Conservation (phyloP, 495 filamentous ascomycete genomes). For the Usnea hakonensis region DNA sequence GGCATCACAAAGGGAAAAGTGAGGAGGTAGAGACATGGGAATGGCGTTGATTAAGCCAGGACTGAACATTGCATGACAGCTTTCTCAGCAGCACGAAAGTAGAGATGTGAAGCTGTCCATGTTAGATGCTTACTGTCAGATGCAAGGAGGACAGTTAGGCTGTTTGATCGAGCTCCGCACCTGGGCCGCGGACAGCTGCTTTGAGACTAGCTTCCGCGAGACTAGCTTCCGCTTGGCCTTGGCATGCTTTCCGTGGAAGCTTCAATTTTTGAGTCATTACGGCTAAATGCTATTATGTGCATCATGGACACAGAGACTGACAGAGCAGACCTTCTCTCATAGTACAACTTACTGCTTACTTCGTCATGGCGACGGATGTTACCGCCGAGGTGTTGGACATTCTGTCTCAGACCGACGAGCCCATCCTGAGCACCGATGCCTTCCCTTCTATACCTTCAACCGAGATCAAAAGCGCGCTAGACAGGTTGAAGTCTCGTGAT, state of each 20-base stretch:
- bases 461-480: constrained; percentile 76
- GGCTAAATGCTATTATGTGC: neutral
- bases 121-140: neutral
- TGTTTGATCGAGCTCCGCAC: neutral
- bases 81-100: neutral
- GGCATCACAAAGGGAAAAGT: constrained; percentile 15
- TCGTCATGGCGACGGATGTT: constrained; percentile 5
- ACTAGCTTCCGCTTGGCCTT: constrained; percentile 1
- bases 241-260: neutral
- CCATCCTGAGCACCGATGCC: constrained; percentile 63
- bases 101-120: neutral
- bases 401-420: constrained; percentile 53
- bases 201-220: constrained; percentile 1
- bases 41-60: neutral
- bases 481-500: constrained; percentile 69
- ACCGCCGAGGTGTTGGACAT: constrained; percentile 51
- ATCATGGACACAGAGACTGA: neutral
- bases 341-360: neutral
- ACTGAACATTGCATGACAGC: constrained; percentile 13
- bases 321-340: neutral
- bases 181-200: neutral
- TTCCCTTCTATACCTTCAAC: constrained; percentile 66
- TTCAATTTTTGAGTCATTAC: neutral
- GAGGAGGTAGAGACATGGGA: constrained; percentile 13
- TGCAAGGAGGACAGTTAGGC: constrained; percentile 1